These are phyloP conservation scores for Ceratocystis ficicola DNA, from an alignment of 2,329 filamentous ascomycete genomes.

Conservation along the genomic window DNA sequence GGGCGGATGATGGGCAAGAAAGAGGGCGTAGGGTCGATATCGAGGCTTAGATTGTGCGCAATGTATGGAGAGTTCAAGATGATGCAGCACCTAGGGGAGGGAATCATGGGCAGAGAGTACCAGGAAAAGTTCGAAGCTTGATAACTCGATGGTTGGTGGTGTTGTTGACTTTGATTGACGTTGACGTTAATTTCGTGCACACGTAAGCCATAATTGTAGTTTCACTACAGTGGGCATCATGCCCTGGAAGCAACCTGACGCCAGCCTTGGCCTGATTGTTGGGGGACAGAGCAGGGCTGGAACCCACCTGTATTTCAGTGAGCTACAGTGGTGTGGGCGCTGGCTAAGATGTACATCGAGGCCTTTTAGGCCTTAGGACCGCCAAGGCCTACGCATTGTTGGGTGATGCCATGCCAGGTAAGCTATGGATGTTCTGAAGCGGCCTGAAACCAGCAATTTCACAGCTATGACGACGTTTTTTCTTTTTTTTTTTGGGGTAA, in stretches of 20 bases:
- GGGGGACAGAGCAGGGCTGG: neutral
- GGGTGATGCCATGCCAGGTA: too few species aligned
- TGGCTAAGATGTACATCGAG: neutral
- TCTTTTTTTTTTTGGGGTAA: neutral
- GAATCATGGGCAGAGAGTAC: neutral
- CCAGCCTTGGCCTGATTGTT: neutral
- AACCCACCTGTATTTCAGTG: neutral
- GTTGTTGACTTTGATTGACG: constrained; percentile 1
- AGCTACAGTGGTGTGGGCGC: neutral
- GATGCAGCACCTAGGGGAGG: neutral
- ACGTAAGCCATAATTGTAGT: constrained; percentile 22
- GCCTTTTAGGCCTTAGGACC: neutral
- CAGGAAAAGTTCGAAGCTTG: neutral
- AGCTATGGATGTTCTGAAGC: too few species aligned
- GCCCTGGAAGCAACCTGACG: neutral
- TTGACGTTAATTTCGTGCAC: constrained; percentile 19
- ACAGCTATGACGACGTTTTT: neutral
- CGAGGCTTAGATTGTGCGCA: neutral
- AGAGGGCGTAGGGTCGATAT: neutral
- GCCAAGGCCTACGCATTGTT: too few species aligned
- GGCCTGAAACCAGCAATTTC: too few species aligned
- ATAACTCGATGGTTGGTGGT: neutral
- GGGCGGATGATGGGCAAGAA: neutral
- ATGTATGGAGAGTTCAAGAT: neutral
- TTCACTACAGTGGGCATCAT: neutral